Evolutionary conservation across 257 asterid species (phyloP).

Genomic region (Verbena officinalis): DNA sequence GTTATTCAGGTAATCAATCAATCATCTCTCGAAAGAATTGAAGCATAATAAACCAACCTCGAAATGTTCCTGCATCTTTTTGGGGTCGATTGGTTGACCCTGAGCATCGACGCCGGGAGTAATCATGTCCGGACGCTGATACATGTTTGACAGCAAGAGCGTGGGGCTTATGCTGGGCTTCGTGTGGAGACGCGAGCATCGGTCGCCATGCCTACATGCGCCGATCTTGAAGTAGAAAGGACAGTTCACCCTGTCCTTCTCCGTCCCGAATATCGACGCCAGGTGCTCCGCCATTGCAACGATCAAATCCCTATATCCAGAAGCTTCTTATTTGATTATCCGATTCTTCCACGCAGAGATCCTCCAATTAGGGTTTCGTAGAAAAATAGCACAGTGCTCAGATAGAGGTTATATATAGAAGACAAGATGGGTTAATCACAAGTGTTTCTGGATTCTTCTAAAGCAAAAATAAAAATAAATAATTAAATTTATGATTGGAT

Average conservation of each 20-base stretch:
- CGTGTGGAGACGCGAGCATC: slow-evolving; percentile 93
- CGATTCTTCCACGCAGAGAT: background rate
- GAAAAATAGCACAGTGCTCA: background rate
- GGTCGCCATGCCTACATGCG: slow-evolving; percentile 96
- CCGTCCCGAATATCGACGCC: slow-evolving; percentile 92
- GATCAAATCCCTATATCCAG: background rate
- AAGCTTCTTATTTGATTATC: background rate
- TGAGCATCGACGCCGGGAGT: slow-evolving; percentile 95
- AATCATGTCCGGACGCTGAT: slow-evolving; percentile 93
- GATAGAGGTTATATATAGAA: background rate
- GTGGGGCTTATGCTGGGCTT: slow-evolving; percentile 95
- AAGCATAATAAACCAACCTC: slow-evolving; percentile 49
- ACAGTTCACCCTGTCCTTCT: slow-evolving; percentile 90
- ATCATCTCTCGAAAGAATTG: background rate
- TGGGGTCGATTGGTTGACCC: slow-evolving; percentile 84
- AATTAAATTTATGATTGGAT: background rate
- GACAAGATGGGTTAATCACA: background rate
- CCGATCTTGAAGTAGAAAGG: slow-evolving; percentile 98
- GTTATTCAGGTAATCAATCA: background rate
- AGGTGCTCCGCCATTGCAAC: slow-evolving; percentile 83
- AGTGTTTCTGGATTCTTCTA: slow-evolving; percentile 38
- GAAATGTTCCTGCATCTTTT: slow-evolving; percentile 79
- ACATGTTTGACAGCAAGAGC: slow-evolving; percentile 83
- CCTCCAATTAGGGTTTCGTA: slow-evolving; percentile 34
- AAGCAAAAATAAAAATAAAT: no score